phyloP scores from a whole-genome alignment of 768 basidiomycete genomes.

The Pisolithus sp. region DNA sequence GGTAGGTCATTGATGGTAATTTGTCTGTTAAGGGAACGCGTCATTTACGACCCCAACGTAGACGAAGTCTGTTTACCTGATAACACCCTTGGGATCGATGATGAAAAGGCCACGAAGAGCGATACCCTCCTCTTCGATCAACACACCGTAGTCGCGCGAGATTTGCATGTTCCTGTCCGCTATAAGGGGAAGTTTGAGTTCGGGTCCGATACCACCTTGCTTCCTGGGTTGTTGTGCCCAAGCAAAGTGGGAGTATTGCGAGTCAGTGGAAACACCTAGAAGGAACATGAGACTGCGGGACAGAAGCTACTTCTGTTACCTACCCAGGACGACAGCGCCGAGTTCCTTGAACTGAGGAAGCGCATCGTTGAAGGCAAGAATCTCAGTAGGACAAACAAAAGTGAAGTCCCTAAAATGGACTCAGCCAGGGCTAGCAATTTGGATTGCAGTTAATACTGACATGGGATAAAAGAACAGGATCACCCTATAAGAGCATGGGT shows the following conservation, averaged over 20 bases:
- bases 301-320: conserved; percentile 7
- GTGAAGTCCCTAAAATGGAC: conserved; percentile 62
- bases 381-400: conserved; percentile 92
- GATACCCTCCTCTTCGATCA: conserved; percentile 84
- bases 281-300: neutral
- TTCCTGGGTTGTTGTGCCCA: conserved; percentile 80
- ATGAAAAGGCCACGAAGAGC: conserved; percentile 83
- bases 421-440: neutral
- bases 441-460: conserved; percentile 38
- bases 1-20: conserved; percentile 90
- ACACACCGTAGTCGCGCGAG: conserved; percentile 79
- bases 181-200: conserved; percentile 77
- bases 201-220: conserved; percentile 85
- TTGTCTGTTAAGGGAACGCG: conserved; percentile 39
- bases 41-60: neutral
- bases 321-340: conserved; percentile 73
- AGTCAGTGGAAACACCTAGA: conserved; percentile 80
- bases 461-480: conserved; percentile 92
- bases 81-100: conserved; percentile 76
- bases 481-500: conserved; percentile 52
- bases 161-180: conserved; percentile 77
- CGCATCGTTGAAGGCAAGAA: conserved; percentile 90
- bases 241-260: conserved; percentile 80
- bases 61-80: conserved; percentile 41
- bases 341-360: conserved; percentile 68